Evolutionary conservation across 768 basidiomycete genomes (phyloP).

Genomic region (Mycena rosella): DNA sequence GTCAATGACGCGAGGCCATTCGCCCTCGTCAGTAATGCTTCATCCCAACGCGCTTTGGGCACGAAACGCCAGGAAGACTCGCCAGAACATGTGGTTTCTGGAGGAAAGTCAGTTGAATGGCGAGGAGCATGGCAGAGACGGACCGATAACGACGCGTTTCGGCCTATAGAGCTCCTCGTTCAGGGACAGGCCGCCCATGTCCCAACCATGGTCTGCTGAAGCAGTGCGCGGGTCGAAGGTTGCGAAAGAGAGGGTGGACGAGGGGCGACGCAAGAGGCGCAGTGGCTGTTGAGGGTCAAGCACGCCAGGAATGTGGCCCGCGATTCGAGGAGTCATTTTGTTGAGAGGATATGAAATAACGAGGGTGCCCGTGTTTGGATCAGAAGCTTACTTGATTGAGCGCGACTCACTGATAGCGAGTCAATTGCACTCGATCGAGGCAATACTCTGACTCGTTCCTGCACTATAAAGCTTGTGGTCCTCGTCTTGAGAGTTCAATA

Average conservation of each 20-base stretch:
- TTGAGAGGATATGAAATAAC: not conserved
- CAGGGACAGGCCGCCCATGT: slow-evolving; percentile 56
- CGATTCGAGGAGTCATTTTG: slow-evolving; percentile 24
- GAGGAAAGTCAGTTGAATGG: not conserved
- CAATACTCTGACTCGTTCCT: slow-evolving; percentile 40
- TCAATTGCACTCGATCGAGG: not conserved
- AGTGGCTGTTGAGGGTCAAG: slow-evolving; percentile 65
- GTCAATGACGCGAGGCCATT: slow-evolving; percentile 75
- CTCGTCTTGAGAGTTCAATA: slow-evolving; percentile 34
- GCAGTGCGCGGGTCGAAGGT: slow-evolving; percentile 81
- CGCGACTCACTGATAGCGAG: no score
- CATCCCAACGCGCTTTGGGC: slow-evolving; percentile 71
- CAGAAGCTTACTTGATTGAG: no score
- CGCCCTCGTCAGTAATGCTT: slow-evolving; percentile 73
- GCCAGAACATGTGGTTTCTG: slow-evolving; percentile 65
- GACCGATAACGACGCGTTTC: slow-evolving; percentile 78
- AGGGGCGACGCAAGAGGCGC: slow-evolving; percentile 71
- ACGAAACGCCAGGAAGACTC: slow-evolving; percentile 81
- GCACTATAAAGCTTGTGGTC: slow-evolving; percentile 32
- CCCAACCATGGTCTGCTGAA: slow-evolving; percentile 50
- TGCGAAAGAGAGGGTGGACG: slow-evolving; percentile 77
- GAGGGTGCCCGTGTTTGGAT: no score
- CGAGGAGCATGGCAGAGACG: not conserved
- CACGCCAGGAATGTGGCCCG: slow-evolving; percentile 69
- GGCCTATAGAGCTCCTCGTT: slow-evolving; percentile 65